Base-by-base conservation (phyloP, 2,329 filamentous ascomycete species). In the Graphilbum fragrans region DNA sequence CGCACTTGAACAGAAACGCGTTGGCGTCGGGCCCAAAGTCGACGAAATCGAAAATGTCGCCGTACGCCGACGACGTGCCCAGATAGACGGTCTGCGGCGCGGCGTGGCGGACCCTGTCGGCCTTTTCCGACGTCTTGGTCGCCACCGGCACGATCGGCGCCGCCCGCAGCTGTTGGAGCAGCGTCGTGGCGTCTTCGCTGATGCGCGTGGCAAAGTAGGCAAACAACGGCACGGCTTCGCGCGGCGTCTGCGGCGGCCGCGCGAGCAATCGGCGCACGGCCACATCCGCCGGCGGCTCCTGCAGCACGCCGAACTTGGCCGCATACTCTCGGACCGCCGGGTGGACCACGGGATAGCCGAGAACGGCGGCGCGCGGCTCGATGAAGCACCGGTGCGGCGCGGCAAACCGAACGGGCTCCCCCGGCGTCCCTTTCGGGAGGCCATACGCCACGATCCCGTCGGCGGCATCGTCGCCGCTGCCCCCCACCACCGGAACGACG, bases 41-140 rank as follows among this genome's bases (percentile, higher is more conserved):
- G 14, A 96, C 88, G 59, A 95, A 98, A 56, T 96, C 87, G 50
- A 98, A 94, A 25, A 98, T 93, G 25, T 94, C 84, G 11, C 77
- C 82, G 53, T 93, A 98, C 8, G 68, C 70, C 2, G 63, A 58
- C 6, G 72, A 77, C 22, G 49, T 80, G 9, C 92, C 92, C 2
- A 98, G 69, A 57, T 94, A 98, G 47, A 82, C 87, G 33, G 78
- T 69, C 36, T 71, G 73, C 5, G 92, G 90, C 16, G 74, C 69
- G 35, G 87, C 69, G 50, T 77, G 70, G 19, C 19, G 16, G n/a
- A 35, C 20, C 18, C 8, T 20, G 10, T 27, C 36, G 25, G 29
- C 38, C 16, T 19, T 23, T 14, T n/a, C 29, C 11, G 2, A n/a
- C 11, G 14, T 19, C 25, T 20, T n/a, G 2, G 12, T 19, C 11